Evolutionary conservation across 2,329 filamentous ascomycete genomes (phyloP), one percentile per base, ranked within the genome.

Genomic region (Apiospora koreana): DNA sequence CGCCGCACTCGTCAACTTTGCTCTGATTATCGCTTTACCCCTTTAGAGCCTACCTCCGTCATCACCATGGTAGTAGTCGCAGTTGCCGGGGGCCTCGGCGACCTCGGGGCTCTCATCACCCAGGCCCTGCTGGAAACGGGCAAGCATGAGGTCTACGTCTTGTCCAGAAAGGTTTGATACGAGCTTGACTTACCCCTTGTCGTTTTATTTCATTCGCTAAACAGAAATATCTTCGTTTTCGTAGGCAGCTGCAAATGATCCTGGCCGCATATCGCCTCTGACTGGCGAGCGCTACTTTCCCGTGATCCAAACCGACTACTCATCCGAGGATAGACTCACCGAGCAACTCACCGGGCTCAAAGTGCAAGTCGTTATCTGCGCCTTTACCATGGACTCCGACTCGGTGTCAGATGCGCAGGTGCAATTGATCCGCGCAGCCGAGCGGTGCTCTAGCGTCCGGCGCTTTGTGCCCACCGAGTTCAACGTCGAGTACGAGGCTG

Each of bases 381-480:
- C 79, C 42, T 75, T 82, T 58, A 73, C 74, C 25, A 75, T 81
- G 70, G 76, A 81, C 66, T 76, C 54, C 31, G 74, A 80, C 14
- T 71, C 75, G 1, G 76, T 74, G 10, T 77, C 73, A 38, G 77
- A 80, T 7, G 71, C 80, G 21, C 79, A 82, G 68, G 18, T 80
- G 7, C 72, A 71, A 14, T 73, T 82, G 9, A 80, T 82, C 62
- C 76, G 75, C 23, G 80, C 79, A 7, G 78, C 79, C 41, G 77
- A 80, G 16, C 64, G 68, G 25, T 74, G 72, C n/a, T n/a, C 75
- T 7, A 72, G 69, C 43, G 79, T 81, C n/a, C 74, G 70, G 67
- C 76, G 80, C 68, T 82, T 82, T 74, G 75, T 80, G 12, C 81
- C 81, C 3, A 81, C 80, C 42, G 80, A 82, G 71, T 82, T 79